Evolutionary conservation across 106 monocot genomes (phyloP).

Genomic region (Apostasia shenzhenica): DNA sequence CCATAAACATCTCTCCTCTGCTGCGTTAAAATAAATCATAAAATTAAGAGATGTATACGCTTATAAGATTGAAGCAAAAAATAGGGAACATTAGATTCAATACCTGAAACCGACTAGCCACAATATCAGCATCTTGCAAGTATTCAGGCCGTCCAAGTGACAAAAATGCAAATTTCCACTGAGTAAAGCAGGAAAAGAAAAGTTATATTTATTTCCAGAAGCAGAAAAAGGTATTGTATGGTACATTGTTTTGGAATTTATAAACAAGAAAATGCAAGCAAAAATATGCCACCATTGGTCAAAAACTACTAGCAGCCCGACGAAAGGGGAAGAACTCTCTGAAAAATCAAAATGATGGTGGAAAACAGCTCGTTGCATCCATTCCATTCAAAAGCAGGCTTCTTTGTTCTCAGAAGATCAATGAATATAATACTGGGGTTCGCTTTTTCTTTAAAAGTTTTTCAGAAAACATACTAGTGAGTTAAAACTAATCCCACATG

Average conservation of each 20-base stretch:
- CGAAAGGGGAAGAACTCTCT: too few relatives aligned
- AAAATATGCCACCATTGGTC: too few relatives aligned
- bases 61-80: neutral
- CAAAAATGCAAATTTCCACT: slow-evolving; percentile 98
- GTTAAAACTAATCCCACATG: too few relatives aligned
- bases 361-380: too few relatives aligned
- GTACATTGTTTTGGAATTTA: neutral
- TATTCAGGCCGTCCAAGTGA: slow-evolving; percentile 89
- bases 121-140: slow-evolving; percentile 76
- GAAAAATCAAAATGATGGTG: too few relatives aligned
- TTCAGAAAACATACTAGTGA: too few relatives aligned
- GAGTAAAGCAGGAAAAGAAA: neutral
- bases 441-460: too few relatives aligned
- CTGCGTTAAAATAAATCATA: neutral
- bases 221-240: neutral
- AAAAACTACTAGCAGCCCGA: too few relatives aligned
- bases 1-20: slow-evolving; percentile 65
- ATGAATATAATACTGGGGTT: too few relatives aligned
- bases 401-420: too few relatives aligned
- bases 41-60: neutral
- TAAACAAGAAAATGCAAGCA: too few relatives aligned
- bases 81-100: neutral
- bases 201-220: neutral
- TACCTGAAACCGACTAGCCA: slow-evolving; percentile 81
- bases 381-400: too few relatives aligned